These are phyloP conservation scores for Phytophthora megakarya DNA, from an alignment of 352 stramenopile species.

Conservation along the genomic window DNA sequence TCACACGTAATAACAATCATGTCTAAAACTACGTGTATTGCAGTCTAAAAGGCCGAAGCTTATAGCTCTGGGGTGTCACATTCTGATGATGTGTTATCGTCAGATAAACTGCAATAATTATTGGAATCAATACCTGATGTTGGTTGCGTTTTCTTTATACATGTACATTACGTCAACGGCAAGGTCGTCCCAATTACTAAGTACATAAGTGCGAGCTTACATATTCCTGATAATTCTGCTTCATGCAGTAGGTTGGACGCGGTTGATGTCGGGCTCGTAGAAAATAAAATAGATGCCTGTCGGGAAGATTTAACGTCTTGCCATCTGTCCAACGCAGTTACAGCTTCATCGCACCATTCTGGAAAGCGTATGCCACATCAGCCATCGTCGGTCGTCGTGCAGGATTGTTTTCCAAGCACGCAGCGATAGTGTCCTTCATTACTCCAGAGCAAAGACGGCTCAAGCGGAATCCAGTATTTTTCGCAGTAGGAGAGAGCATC, in stretches of 20 bases:
- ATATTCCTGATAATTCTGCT: slow-evolving; percentile 1
- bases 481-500: slow-evolving; percentile 45
- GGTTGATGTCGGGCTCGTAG: neutral
- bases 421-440: slow-evolving; percentile 70
- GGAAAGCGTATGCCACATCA: slow-evolving; percentile 63
- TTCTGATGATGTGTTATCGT: no score
- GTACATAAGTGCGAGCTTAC: slow-evolving; percentile 11
- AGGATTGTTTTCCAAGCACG: slow-evolving; percentile 64
- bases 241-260: slow-evolving; percentile 18
- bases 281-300: slow-evolving; percentile 26
- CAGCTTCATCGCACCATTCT: slow-evolving; percentile 61
- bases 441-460: slow-evolving; percentile 59
- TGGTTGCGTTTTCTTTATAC: slow-evolving; percentile 7
- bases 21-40: no score
- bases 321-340: slow-evolving; percentile 23
- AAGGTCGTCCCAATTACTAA: neutral
- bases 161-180: neutral
- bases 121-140: no score
- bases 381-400: slow-evolving; percentile 59
- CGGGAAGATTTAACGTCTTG: neutral
- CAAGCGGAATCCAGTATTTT: slow-evolving; percentile 60
- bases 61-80: no score
- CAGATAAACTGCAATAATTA: no score
- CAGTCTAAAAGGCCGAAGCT: no score
- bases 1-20: no score